phyloP scores from a whole-genome alignment of 1,139 yeast species.

The Suhomyces atakaporum region DNA sequence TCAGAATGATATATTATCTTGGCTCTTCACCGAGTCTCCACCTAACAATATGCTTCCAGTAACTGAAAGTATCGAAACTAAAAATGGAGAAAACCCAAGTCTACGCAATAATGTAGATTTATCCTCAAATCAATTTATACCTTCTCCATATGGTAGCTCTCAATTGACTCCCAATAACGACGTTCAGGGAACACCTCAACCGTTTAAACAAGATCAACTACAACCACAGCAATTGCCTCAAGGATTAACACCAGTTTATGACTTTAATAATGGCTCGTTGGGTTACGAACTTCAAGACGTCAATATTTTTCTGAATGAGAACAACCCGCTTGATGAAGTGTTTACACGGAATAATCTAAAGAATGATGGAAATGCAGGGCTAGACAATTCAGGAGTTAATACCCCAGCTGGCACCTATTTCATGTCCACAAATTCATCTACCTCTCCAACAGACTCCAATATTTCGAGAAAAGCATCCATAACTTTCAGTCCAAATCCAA shows the following conservation, averaged over 20 bases:
- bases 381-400: slow-evolving; percentile 3
- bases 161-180: slow-evolving; percentile 4
- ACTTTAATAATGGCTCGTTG: slow-evolving; percentile 13
- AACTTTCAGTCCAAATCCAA: slow-evolving; percentile 20
- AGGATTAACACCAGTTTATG: slow-evolving; percentile 7
- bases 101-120: slow-evolving; percentile 5
- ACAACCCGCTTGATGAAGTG: slow-evolving; percentile 45
- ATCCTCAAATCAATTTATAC: slow-evolving; percentile 2
- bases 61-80: not conserved
- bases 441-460: slow-evolving; percentile 42
- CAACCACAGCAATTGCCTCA: slow-evolving; percentile 3
- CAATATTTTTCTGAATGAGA: slow-evolving; percentile 38
- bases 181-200: not conserved
- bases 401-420: slow-evolving; percentile 13
- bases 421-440: slow-evolving; percentile 29
- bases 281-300: slow-evolving; percentile 31
- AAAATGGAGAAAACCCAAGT: not conserved
- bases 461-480: slow-evolving; percentile 24
- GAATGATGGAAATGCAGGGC: not conserved
- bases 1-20: slow-evolving; percentile 42
- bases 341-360: slow-evolving; percentile 20
- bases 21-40: slow-evolving; percentile 39
- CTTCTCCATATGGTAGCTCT: slow-evolving; percentile 11
- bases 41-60: slow-evolving; percentile 6
- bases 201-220: not conserved